A percentile compares a stretch with the other conserved stretches of the same genome.
phyloP scores from a whole-genome alignment of 352 stramenopile species.

The Sclerospora graminicola region DNA sequence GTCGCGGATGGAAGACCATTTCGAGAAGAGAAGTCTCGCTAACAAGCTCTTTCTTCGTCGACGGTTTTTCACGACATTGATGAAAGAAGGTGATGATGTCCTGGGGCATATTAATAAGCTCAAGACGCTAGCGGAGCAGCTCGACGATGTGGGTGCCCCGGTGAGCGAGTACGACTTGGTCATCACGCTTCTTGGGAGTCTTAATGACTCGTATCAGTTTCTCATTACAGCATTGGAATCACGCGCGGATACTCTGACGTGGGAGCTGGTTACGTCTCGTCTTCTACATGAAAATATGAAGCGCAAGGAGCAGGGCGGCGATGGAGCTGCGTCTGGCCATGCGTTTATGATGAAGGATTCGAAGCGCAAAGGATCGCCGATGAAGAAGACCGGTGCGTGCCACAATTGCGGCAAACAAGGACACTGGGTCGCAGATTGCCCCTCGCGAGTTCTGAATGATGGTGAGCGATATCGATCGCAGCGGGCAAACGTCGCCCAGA shows the following conservation, averaged over 20 bases:
- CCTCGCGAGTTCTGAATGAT: background rate
- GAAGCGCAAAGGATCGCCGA: background rate
- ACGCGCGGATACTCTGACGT: background rate
- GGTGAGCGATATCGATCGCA: background rate
- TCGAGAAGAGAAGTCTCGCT: background rate
- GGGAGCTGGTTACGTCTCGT: background rate
- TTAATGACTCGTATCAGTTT: background rate
- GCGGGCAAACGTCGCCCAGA: background rate
- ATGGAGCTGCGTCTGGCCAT: background rate
- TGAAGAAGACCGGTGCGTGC: background rate
- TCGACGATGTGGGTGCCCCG: background rate
- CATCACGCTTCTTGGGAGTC: background rate
- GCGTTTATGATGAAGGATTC: background rate
- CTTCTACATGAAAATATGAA: background rate
- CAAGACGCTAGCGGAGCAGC: background rate
- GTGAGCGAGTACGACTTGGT: background rate
- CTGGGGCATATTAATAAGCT: background rate
- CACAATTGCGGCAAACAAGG: background rate
- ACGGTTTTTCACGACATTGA: background rate
- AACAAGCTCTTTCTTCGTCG: background rate
- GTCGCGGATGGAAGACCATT: background rate
- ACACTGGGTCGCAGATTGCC: background rate
- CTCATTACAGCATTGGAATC: background rate
- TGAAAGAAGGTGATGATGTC: background rate
- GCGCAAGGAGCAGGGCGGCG: background rate